Evolutionary conservation across 2,329 filamentous ascomycete genomes (phyloP).

Genomic region (Colletotrichum melonis): DNA sequence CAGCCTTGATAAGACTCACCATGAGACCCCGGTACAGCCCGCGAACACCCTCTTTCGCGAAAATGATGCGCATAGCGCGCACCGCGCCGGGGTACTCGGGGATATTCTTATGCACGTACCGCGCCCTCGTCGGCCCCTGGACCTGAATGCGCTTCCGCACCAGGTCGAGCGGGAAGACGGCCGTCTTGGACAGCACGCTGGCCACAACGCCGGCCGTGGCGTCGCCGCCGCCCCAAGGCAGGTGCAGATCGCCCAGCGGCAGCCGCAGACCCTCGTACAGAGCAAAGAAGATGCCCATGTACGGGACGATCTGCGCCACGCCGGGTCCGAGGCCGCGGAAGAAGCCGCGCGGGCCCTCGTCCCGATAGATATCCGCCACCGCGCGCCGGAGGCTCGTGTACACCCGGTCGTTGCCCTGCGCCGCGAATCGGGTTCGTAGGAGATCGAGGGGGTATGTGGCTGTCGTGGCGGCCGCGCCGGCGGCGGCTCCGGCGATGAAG

Average conservation of each 20-base stretch:
- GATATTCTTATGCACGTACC: constrained; percentile 88
- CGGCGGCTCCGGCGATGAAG: constrained; percentile 85
- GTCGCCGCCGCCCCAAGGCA: constrained; percentile 83
- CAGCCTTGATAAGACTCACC: constrained; percentile 91
- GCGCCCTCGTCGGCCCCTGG: constrained; percentile 84
- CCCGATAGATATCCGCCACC: constrained; percentile 75
- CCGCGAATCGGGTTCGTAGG: constrained; percentile 94
- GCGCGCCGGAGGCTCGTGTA: constrained; percentile 79
- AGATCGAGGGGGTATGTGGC: constrained; percentile 94
- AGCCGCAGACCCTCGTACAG: constrained; percentile 82
- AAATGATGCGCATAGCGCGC: constrained; percentile 74
- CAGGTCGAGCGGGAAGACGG: constrained; percentile 91
- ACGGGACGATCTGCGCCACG: constrained; percentile 89
- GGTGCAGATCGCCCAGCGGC: constrained; percentile 63
- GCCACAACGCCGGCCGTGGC: constrained; percentile 85
- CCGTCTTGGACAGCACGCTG: constrained; percentile 86
- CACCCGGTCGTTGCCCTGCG: constrained; percentile 84
- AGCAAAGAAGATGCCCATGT: constrained; percentile 97
- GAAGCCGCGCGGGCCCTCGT: constrained; percentile 84
- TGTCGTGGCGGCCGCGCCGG: constrained; percentile 85
- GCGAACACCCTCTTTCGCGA: constrained; percentile 77
- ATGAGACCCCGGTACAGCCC: constrained; percentile 90
- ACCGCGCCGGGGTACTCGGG: constrained; percentile 81
- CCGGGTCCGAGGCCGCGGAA: constrained; percentile 88
- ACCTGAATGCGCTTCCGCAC: constrained; percentile 95